Percentiles rank a stretch among this genome's conserved stretches.
These are phyloP conservation scores for Tardiomyces depauwii DNA, from an alignment of 1,139 yeast genomes.

Conservation along the genomic window DNA sequence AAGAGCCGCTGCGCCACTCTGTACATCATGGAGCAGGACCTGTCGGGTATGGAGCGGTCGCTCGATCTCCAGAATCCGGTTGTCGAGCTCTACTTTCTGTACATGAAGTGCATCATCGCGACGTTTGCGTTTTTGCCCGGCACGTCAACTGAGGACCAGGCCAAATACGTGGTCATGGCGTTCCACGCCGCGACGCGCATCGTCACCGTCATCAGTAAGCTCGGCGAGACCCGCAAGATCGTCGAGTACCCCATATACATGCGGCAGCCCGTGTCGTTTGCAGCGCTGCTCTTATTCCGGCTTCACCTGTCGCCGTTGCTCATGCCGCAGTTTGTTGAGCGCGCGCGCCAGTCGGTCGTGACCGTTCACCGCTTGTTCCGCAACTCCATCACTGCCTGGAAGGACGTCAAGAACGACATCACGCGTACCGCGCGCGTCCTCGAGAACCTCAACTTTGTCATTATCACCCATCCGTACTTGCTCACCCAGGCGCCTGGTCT, in stretches of 20 bases:
- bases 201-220: constrained; percentile 63
- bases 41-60: constrained; percentile 57
- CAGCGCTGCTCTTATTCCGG: constrained; percentile 71
- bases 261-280: constrained; percentile 73
- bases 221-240: constrained; percentile 55
- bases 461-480: constrained; percentile 79
- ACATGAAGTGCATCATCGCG: constrained; percentile 72
- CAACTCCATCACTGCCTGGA: constrained; percentile 87
- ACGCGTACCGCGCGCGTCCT: constrained; percentile 88
- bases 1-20: constrained; percentile 72
- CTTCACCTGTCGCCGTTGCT: constrained; percentile 71
- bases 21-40: constrained; percentile 64
- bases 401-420: constrained; percentile 79
- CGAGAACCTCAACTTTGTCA: constrained; percentile 78
- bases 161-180: constrained; percentile 72
- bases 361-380: constrained; percentile 82
- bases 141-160: constrained; percentile 81
- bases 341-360: constrained; percentile 87
- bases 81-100: constrained; percentile 71
- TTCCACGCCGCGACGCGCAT: constrained; percentile 74
- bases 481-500: constrained; percentile 61
- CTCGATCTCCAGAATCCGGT: constrained; percentile 46
- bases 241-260: constrained; percentile 81
- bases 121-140: constrained; percentile 88
- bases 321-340: constrained; percentile 67